Conservation (phyloP, 2,329 filamentous ascomycete species). For the Beauveria sp. region DNA sequence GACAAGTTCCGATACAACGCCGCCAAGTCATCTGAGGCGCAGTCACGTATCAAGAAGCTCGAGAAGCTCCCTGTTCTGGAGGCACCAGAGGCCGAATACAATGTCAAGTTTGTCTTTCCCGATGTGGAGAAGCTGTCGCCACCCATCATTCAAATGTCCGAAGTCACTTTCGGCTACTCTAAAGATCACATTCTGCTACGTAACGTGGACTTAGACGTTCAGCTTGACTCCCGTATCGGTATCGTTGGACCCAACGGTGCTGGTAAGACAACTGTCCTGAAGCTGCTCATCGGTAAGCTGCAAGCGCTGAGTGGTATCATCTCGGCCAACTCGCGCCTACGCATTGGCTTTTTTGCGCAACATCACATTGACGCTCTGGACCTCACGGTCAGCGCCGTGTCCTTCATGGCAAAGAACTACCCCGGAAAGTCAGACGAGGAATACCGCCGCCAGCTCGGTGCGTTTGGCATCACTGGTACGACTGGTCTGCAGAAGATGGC, state of each 20-base stretch:
- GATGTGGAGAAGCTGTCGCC: constrained; percentile 96
- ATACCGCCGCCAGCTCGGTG: constrained; percentile 89
- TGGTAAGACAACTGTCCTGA: constrained; percentile 96
- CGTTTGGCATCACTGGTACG: constrained; percentile 84
- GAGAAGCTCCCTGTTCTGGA: constrained; percentile 94
- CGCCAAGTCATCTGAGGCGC: constrained; percentile 95
- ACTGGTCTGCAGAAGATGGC: constrained; percentile 96
- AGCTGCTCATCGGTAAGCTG: constrained; percentile 87
- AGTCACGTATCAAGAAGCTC: constrained; percentile 97
- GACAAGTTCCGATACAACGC: constrained; percentile 99
- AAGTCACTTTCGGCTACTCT: constrained; percentile 83
- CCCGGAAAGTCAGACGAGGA: constrained; percentile 92
- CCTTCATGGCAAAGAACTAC: constrained; percentile 91
- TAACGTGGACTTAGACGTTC: constrained; percentile 90
- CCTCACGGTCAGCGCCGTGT: constrained; percentile 78
- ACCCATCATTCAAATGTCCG: constrained; percentile 95
- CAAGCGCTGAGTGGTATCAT: constrained; percentile 72
- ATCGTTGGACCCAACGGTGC: constrained; percentile 99
- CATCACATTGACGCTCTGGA: constrained; percentile 97
- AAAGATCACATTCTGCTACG: constrained; percentile 70
- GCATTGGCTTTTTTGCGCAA: constrained; percentile 95
- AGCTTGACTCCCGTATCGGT: constrained; percentile 94
- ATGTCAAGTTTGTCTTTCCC: constrained; percentile 93
- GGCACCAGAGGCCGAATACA: constrained; percentile 87
- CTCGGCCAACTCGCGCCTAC: constrained; percentile 77